Base-by-base conservation (phyloP, 2,329 filamentous ascomycete genomes). In the Neospermospora avenae region DNA sequence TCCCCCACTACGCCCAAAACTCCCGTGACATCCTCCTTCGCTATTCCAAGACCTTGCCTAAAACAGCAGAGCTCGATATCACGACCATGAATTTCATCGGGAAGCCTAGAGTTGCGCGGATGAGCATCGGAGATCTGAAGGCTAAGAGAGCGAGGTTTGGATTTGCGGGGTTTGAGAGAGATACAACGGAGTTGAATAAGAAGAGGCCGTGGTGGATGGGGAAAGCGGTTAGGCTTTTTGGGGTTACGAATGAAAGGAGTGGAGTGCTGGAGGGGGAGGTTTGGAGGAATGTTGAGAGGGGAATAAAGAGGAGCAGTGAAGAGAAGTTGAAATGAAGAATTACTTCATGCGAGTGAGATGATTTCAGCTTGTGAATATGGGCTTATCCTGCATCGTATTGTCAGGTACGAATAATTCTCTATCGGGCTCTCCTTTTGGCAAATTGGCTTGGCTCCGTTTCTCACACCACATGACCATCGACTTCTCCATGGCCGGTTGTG, bases 1-100 rank as follows among this genome's bases (percentile, higher is more conserved):
- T 93, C 1, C 91, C 91, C 0, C 72, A 78, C 0, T 82, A 81
- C 65, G 89, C 88, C 16, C 84, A 88, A 46, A 74, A 78, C 41
- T 88, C 86, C 0, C 81, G 81, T 35, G 75, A 81, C 28, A 74
- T 80, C 53, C 76, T 89, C 22, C 74, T 80, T 60, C 78, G 80
- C 31, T 74, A 70, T 57, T 87, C 82, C 70, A 74, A 82, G 34
- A 74, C 70, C 49, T 73, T 82, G 1, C 79, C 83, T 0, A 70
- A 69, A 14, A 70, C 75, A 22, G 75, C 77, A 10, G 62, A 66
- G 14, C 52, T 79, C 3, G 72, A 75, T 25, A 66, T 80, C 31
- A 74, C 74, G 4, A 77, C 73, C 3, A 73, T 79, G 66, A 72
- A 75, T 22, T 72, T 74, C 51, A 57, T 73, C n/a, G 76, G 76